Conservation (phyloP, 129 eudicot species). For the Erigeron canadensis region DNA sequence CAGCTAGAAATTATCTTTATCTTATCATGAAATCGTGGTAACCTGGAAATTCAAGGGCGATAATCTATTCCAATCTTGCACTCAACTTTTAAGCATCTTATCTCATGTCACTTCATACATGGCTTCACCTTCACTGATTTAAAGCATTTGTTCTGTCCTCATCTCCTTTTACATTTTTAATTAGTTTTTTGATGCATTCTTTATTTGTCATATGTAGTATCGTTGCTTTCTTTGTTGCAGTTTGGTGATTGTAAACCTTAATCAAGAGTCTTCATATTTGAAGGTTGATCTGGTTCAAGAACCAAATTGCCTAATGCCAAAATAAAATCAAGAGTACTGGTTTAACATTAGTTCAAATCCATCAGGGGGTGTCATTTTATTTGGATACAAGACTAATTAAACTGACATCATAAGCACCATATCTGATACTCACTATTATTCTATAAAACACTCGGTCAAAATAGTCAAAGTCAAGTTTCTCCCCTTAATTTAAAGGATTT, state of each 20-base stretch:
- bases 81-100: constrained; percentile 3
- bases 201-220: too few relatives aligned
- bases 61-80: constrained; percentile 6
- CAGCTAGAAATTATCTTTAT: not conserved
- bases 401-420: too few relatives aligned
- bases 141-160: constrained; percentile 15
- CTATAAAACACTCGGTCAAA: too few relatives aligned
- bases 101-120: constrained; percentile 1
- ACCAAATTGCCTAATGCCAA: not conserved
- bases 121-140: constrained; percentile 21
- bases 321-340: not conserved
- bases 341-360: not conserved
- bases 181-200: too few relatives aligned
- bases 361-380: too few relatives aligned
- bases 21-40: not conserved
- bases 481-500: too few relatives aligned
- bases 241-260: too few relatives aligned
- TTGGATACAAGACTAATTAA: too few relatives aligned
- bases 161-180: not conserved
- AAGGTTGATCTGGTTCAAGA: not conserved
- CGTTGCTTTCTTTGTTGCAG: too few relatives aligned
- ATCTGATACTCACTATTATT: too few relatives aligned
- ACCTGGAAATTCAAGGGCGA: not conserved
- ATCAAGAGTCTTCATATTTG: too few relatives aligned
- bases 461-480: not conserved